Percentiles rank a stretch among this genome's conserved stretches.
Evolutionary conservation across 257 asterid species (phyloP).

Genomic region (Solanum virginianum): DNA sequence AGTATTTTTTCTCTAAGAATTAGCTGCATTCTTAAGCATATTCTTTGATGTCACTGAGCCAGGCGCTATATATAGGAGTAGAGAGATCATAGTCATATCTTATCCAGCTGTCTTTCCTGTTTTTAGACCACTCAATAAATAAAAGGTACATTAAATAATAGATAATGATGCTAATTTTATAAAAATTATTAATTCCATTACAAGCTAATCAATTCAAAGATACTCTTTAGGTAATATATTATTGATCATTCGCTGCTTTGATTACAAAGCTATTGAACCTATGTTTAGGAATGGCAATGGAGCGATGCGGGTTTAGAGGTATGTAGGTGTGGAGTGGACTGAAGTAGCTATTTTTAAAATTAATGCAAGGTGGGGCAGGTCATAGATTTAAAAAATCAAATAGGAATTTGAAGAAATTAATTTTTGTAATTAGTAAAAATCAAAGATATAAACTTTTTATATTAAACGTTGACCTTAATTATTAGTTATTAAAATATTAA

Average conservation of each 20-base stretch:
- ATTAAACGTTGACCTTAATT: no score
- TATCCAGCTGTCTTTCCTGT: not conserved
- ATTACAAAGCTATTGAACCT: not conserved
- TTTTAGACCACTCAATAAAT: not conserved
- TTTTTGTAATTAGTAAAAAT: no score
- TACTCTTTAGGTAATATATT: not conserved
- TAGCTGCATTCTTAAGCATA: not conserved
- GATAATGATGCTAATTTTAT: not conserved
- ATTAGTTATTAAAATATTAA: no score
- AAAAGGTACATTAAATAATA: not conserved
- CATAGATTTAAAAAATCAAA: no score
- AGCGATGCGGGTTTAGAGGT: no score
- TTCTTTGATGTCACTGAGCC: not conserved
- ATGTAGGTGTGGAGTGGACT: no score
- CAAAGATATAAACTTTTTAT: no score
- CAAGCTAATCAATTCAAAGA: not conserved
- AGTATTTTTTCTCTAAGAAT: not conserved
- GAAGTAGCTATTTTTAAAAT: no score
- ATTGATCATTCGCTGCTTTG: not conserved
- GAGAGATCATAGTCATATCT: not conserved
- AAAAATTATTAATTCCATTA: not conserved
- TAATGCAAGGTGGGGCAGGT: no score
- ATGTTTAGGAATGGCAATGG: no score
- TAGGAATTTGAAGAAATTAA: no score
- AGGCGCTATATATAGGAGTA: not conserved